These are phyloP conservation scores for Tuber microsphaerosporum DNA, from an alignment of 495 filamentous ascomycete species.

Conservation along the genomic window DNA sequence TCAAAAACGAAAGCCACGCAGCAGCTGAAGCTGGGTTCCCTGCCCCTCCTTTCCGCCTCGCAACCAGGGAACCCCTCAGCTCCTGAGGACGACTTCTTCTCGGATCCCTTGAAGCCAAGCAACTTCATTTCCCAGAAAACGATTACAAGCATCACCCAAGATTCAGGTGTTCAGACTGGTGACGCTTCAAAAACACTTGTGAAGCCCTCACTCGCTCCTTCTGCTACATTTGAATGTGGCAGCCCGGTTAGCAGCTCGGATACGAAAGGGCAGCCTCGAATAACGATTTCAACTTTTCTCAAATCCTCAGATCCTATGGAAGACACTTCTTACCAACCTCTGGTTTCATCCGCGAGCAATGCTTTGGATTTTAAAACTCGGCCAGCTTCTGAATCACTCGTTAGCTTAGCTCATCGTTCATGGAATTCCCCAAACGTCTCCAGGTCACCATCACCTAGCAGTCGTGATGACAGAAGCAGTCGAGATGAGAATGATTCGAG, in stretches of 20 bases:
- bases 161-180: not conserved
- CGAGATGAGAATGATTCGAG: conserved; percentile 36
- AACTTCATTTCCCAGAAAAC: not conserved
- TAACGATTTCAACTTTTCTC: conserved; percentile 40
- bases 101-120: conserved; percentile 11
- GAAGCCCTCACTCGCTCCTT: conserved; percentile 25
- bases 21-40: conserved; percentile 6
- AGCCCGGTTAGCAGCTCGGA: conserved; percentile 5
- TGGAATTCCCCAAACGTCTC: conserved; percentile 39
- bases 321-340: conserved; percentile 32
- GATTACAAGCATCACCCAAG: not conserved
- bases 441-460: conserved; percentile 40
- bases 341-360: conserved; percentile 9
- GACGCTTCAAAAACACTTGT: not conserved
- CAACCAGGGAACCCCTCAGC: conserved; percentile 9
- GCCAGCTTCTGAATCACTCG: conserved; percentile 21
- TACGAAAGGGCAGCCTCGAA: conserved; percentile 32
- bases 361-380: conserved; percentile 29
- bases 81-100: conserved; percentile 22
- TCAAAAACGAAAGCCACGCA: not conserved
- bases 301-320: conserved; percentile 31
- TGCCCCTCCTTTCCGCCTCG: conserved; percentile 16
- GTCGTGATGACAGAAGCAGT: conserved; percentile 35
- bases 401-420: conserved; percentile 30
- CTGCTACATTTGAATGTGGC: conserved; percentile 32